phyloP scores from a whole-genome alignment of 495 filamentous ascomycete species.

The Aspergillus egyptiacus region DNA sequence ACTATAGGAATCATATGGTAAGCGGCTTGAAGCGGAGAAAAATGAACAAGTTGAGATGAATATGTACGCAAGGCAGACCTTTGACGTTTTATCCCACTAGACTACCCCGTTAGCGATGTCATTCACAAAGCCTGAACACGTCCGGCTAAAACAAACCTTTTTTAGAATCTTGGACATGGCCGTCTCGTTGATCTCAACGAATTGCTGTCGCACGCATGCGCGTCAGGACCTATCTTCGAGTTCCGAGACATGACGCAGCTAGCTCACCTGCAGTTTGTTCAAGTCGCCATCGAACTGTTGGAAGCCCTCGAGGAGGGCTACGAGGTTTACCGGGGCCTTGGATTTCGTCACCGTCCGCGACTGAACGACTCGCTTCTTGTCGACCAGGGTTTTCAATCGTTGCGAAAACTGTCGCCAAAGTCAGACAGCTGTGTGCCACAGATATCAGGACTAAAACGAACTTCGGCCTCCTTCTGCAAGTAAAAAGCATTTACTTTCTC shows the following conservation, averaged over 20 bases:
- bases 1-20: constrained; percentile 41
- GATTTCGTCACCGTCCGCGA: constrained; percentile 66
- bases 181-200: constrained; percentile 94
- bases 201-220: constrained; percentile 51
- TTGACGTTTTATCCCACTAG: constrained; percentile 97
- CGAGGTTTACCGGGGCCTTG: constrained; percentile 83
- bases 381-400: constrained; percentile 80
- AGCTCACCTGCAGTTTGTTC: constrained; percentile 76
- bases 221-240: not conserved
- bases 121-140: not conserved
- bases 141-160: constrained; percentile 53
- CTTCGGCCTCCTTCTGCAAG: constrained; percentile 96
- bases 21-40: constrained; percentile 1
- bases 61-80: constrained; percentile 42
- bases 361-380: constrained; percentile 87
- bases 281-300: constrained; percentile 93
- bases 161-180: constrained; percentile 98
- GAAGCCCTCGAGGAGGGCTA: constrained; percentile 90
- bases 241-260: not conserved
- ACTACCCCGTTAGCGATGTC: constrained; percentile 19
- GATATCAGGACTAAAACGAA: constrained; percentile 33
- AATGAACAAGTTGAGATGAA: not conserved
- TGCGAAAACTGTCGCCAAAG: constrained; percentile 66
- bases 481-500: constrained; percentile 99
- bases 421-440: constrained; percentile 2